Base-by-base conservation (phyloP, 768 basidiomycete genomes). In the Dendrothele bispora region DNA sequence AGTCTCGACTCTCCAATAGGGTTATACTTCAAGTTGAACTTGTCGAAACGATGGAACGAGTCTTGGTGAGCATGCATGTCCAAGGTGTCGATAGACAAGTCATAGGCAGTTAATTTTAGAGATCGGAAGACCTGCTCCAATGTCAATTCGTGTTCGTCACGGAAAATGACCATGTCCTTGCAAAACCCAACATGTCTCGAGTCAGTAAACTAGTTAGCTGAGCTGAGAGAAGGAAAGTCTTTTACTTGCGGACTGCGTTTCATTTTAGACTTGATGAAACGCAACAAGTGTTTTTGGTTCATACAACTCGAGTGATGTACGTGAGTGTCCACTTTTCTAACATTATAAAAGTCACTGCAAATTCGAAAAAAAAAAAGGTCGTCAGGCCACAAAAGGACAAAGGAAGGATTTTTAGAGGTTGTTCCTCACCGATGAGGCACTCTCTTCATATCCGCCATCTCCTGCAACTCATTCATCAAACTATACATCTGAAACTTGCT, bases 51-150 rank as follows among this genome's bases (percentile, higher is more conserved):
- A 65, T 99, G 95, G 77, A 99, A 98, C 2, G 94, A 91, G 60
- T 97, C 95, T 54, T 91, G 88, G 65, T 99, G 95, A 0, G 95
- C 97, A 54, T 98, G 97, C 97, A 99, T 99, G 61, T 99, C 97
- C 32, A 99, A 80, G 3, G 97, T 99, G 62, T 99, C 97, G 62
- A 99, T 98, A 10, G 94, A 97, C 27, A 99, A 79, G 56, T 99
- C 97, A 64, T 99, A 99, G 2, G 97, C 95, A 1, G 90, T 95
- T 32, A 99, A 73, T 56, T 95, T 86, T 24, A 99, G 80, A 11
- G 92, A 95, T 60, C 97, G 80, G 69, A 99, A 99, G n/a, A 99
- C 97, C 71, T 98, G 84, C 41, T 83, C 77, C 1, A 99, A 75
- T 0, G 92, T 97, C 14, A 98, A 73, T 56, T 92, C 83, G 12